These are phyloP conservation scores for Botrytis fragariae DNA, from an alignment of 2,329 filamentous ascomycete species.

Conservation along the genomic window DNA sequence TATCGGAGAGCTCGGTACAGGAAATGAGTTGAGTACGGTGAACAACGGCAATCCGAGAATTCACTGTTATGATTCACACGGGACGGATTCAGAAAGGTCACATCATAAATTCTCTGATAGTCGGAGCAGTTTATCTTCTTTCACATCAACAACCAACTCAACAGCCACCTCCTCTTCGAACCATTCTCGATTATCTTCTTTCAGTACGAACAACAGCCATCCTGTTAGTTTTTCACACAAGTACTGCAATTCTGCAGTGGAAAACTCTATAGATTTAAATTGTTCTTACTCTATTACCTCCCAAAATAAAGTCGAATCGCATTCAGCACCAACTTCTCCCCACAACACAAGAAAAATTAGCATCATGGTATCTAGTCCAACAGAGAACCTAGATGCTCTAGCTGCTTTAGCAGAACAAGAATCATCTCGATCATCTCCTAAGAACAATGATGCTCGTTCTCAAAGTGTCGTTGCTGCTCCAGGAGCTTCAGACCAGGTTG, in stretches of 20 bases:
- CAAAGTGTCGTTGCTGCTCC: constrained; percentile 9
- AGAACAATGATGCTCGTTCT: constrained; percentile 10
- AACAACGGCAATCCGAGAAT: background rate
- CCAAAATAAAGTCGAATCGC: background rate
- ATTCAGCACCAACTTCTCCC: constrained; percentile 16
- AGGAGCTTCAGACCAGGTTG: background rate
- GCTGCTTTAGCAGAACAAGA: constrained; percentile 32
- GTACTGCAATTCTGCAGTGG: background rate
- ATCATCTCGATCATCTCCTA: background rate
- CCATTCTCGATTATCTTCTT: constrained; percentile 39
- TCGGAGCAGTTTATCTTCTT: constrained; percentile 38
- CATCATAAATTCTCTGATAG: constrained; percentile 39
- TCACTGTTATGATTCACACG: constrained; percentile 31
- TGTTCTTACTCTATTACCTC: background rate
- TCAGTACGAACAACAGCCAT: constrained; percentile 35
- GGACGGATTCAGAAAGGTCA: constrained; percentile 24
- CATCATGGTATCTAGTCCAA: constrained; percentile 27
- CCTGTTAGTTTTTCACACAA: background rate
- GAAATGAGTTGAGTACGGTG: background rate
- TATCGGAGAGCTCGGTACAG: background rate
- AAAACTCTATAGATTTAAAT: constrained; percentile 3
- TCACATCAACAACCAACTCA: constrained; percentile 37
- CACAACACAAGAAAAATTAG: background rate
- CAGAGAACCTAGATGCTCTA: constrained; percentile 31
- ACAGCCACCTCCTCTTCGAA: constrained; percentile 36